Base-by-base conservation (phyloP, 1,139 yeast genomes). In the Nakaseomyces sp. region DNA sequence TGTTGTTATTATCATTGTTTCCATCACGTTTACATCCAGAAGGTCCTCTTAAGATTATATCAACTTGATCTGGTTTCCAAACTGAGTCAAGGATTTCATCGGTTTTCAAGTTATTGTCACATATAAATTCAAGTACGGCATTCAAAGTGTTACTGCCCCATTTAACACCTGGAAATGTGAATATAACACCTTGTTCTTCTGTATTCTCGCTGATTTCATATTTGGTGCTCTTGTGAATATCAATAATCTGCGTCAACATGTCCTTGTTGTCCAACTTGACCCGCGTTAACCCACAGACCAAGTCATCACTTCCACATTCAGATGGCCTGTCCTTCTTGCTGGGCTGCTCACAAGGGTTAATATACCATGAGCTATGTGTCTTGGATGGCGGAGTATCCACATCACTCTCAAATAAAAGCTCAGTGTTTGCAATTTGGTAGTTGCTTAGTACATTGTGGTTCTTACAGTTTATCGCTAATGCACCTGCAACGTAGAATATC, bases 341-440 rank as follows among this genome's bases (percentile, higher is more conserved):
- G 15, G 46, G 48, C 41, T 37, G 53, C 44, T 35, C 38, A 64
- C 95, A 86, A 10, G 87, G 70, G 40, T 86, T 82, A 41, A 88
- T 56, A 55, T 71, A 76, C 89, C 95, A 85, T 3, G 76, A 71
- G 31, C 71, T 64, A 43, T 69, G 72, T 2, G 86, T 77, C 37
- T 64, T 67, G 5, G 89, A 74, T 2, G 97, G 97, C 20, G 96
- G 96, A 12, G 96, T 85, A 41, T 73, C 74, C 37, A 63, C 67
- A 26, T 69, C 55, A 4, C 56, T 45, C 7, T 69, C 56, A 4
- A 46, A 43, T n/a, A 42, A 10, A 6, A 49, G 31, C 9, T 45
- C 29, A 29, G 41, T 28, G 20, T 48, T 40, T 17, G 43, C 50
- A 16, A 60, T 13, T 19, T 47, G 52, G 43, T 57, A 61, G 36